These are phyloP conservation scores for Backusella macrospora DNA, from an alignment of 192 early-diverging fungal species.

Conservation along the genomic window DNA sequence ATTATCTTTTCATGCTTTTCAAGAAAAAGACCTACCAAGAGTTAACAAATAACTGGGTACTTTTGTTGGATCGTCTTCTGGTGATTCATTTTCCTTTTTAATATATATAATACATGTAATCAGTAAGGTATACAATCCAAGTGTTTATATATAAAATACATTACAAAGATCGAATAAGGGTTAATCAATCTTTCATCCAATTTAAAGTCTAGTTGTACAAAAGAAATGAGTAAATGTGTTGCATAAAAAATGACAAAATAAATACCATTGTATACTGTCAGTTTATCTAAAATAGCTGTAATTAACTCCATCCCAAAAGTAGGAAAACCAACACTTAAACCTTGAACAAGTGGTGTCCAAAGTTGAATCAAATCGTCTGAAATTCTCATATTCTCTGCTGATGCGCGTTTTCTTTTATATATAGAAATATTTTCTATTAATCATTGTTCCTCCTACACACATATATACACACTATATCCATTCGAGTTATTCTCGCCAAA, in stretches of 20 bases:
- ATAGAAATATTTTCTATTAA: background rate
- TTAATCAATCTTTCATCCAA: conserved; percentile 35
- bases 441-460: background rate
- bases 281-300: conserved; percentile 29
- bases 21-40: conserved; percentile 36
- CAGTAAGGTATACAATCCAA: conserved; percentile 35
- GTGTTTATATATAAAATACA: conserved; percentile 39
- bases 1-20: background rate
- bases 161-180: conserved; percentile 34
- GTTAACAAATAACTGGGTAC: conserved; percentile 52
- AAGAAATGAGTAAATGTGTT: background rate
- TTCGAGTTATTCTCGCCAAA: too few species aligned
- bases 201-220: conserved; percentile 13
- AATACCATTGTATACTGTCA: conserved; percentile 26
- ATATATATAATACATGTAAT: background rate
- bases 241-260: background rate
- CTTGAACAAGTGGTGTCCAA: conserved; percentile 47
- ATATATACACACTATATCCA: too few species aligned
- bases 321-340: conserved; percentile 43
- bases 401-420: conserved; percentile 39
- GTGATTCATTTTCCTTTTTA: background rate
- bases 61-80: conserved; percentile 28
- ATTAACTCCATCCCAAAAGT: conserved; percentile 38
- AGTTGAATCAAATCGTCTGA: conserved; percentile 40
- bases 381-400: conserved; percentile 42